Evolutionary conservation across 129 eudicot genomes (phyloP).

Genomic region (Centaurea solstitialis): DNA sequence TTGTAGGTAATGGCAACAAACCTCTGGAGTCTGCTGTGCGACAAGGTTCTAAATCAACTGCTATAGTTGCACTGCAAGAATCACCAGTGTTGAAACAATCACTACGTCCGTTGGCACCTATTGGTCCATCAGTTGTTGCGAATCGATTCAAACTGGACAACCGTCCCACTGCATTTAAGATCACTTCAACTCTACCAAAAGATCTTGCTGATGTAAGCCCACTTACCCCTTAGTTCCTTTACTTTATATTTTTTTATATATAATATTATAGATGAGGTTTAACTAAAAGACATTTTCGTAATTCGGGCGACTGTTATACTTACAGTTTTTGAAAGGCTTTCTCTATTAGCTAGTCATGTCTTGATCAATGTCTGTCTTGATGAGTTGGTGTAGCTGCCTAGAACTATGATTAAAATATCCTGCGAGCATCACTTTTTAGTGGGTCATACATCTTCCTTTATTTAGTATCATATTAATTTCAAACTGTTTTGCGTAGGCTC

Average conservation of each 20-base stretch:
- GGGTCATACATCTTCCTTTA: neutral
- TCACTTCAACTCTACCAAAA: conserved; percentile 65
- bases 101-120: conserved; percentile 45
- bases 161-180: conserved; percentile 77
- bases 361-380: neutral
- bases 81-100: conserved; percentile 49
- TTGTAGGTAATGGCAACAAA: conserved; percentile 27
- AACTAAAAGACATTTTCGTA: neutral
- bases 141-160: conserved; percentile 89
- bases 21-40: conserved; percentile 31
- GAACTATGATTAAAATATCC: neutral
- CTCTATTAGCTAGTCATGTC: neutral
- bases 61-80: conserved; percentile 38
- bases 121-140: conserved; percentile 42
- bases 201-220: conserved; percentile 72
- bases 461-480: neutral
- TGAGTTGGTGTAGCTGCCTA: neutral
- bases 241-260: neutral
- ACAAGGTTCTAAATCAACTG: conserved; percentile 33
- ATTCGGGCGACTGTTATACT: neutral
- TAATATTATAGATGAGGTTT: neutral
- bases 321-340: neutral
- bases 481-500: neutral
- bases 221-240: neutral
- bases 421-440: neutral